Conservation (phyloP, 257 asterid species). For the Fraxinus excelsior region DNA sequence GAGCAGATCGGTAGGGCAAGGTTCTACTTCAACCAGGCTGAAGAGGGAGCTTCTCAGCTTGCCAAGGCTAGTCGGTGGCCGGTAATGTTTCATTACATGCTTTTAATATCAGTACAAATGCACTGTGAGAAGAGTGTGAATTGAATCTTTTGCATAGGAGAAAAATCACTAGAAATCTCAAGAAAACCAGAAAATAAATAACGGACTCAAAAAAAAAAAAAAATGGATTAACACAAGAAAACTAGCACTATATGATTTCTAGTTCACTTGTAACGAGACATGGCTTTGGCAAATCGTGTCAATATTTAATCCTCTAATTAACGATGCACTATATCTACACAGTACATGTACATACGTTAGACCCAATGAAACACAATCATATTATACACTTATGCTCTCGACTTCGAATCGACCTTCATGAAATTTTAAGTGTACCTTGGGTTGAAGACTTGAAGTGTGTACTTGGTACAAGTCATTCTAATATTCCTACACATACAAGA, state of each 20-base stretch:
- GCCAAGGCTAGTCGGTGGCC: slow-evolving; percentile 88
- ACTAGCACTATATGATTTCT: not conserved
- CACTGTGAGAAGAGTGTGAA: not conserved
- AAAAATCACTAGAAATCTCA: too few species aligned
- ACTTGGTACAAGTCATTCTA: too few species aligned
- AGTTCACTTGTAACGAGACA: not conserved
- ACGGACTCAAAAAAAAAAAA: too few species aligned
- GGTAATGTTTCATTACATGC: slow-evolving; percentile 35
- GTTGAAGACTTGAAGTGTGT: too few species aligned
- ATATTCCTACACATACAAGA: too few species aligned
- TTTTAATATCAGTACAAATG: not conserved
- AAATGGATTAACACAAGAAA: not conserved
- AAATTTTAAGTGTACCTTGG: too few species aligned
- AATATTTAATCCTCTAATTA: too few species aligned
- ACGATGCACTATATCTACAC: too few species aligned
- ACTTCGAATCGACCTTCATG: too few species aligned
- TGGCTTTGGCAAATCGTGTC: not conserved
- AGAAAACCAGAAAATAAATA: not conserved
- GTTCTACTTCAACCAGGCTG: slow-evolving; percentile 69
- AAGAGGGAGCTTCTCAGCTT: slow-evolving; percentile 79
- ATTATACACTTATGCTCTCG: too few species aligned
- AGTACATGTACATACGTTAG: too few species aligned
- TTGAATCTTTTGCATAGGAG: not conserved
- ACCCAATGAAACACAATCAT: too few species aligned
- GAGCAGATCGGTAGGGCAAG: slow-evolving; percentile 77